Evolutionary conservation across 2,329 filamentous ascomycete genomes (phyloP).

Genomic region (Lasiodiplodia citricola): DNA sequence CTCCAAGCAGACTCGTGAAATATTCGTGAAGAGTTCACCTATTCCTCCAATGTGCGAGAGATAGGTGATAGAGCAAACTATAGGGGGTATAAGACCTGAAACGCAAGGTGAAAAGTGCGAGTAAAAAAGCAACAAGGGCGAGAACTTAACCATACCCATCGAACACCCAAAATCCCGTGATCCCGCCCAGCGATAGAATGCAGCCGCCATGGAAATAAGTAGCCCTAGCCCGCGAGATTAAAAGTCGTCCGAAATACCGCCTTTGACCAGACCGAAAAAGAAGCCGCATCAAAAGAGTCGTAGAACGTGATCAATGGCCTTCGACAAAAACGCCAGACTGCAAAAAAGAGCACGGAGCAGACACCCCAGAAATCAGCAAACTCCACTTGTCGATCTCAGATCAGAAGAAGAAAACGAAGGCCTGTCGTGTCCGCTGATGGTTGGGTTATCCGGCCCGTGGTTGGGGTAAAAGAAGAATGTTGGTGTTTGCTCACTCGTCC

Average conservation of each 20-base stretch:
- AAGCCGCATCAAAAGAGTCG: conserved; percentile 4
- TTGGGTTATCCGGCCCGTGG: neutral
- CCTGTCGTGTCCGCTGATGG: conserved; percentile 14
- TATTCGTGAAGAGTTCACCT: neutral
- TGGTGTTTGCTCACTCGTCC: conserved; percentile 48
- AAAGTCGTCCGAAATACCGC: neutral
- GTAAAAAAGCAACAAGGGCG: neutral
- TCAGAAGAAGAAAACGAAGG: neutral
- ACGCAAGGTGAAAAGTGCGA: neutral
- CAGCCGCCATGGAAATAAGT: neutral
- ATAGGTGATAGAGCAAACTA: conserved; percentile 8
- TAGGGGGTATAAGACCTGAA: conserved; percentile 22
- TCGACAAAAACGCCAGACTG: conserved; percentile 20
- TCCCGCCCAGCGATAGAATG: neutral
- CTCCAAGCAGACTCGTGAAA: conserved; percentile 3
- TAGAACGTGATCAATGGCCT: conserved; percentile 16
- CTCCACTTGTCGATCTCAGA: neutral
- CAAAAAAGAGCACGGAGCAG: conserved; percentile 6
- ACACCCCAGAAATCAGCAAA: conserved; percentile 16
- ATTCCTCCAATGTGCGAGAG: neutral
- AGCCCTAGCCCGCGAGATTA: neutral
- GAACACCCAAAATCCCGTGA: neutral
- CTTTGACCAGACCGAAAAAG: neutral
- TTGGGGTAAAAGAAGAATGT: conserved; percentile 8
- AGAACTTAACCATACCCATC: neutral